Conservation (phyloP, 192 early-diverging fungal genomes). For the Gaertneriomyces sp. region DNA sequence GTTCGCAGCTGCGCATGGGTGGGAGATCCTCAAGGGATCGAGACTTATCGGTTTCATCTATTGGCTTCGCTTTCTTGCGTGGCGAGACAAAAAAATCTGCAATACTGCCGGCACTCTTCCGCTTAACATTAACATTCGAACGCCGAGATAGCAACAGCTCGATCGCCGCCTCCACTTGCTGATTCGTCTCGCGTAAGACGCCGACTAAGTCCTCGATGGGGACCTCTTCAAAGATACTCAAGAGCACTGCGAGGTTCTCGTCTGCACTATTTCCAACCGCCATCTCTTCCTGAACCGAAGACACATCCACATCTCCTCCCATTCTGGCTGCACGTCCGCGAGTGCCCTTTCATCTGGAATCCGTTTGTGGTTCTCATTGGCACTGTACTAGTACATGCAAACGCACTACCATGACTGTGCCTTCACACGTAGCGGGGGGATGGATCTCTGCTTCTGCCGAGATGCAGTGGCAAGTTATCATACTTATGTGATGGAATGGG, state of each 20-base stretch:
- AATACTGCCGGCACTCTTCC: not conserved
- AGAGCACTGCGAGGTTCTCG: constrained; percentile 2
- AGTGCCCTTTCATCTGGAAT: no score
- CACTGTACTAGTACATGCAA: no score
- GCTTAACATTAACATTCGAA: not conserved
- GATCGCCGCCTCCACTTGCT: not conserved
- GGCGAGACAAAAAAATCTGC: not conserved
- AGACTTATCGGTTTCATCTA: not conserved
- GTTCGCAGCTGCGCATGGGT: not conserved
- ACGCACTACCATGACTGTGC: no score
- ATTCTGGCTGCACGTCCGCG: no score
- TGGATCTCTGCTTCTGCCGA: no score
- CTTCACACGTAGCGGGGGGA: no score
- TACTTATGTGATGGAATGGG: no score
- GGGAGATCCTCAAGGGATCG: not conserved
- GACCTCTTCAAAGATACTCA: constrained; percentile 8
- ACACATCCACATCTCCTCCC: no score
- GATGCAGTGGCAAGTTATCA: no score
- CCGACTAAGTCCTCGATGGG: not conserved
- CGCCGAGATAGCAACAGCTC: not conserved
- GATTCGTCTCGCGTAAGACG: not conserved
- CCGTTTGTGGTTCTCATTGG: no score
- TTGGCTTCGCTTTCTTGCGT: not conserved
- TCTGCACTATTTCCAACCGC: not conserved
- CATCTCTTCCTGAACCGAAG: not conserved